These are phyloP conservation scores for Microcyclospora pomicola DNA, from an alignment of 2,329 filamentous ascomycete genomes.

Conservation along the genomic window DNA sequence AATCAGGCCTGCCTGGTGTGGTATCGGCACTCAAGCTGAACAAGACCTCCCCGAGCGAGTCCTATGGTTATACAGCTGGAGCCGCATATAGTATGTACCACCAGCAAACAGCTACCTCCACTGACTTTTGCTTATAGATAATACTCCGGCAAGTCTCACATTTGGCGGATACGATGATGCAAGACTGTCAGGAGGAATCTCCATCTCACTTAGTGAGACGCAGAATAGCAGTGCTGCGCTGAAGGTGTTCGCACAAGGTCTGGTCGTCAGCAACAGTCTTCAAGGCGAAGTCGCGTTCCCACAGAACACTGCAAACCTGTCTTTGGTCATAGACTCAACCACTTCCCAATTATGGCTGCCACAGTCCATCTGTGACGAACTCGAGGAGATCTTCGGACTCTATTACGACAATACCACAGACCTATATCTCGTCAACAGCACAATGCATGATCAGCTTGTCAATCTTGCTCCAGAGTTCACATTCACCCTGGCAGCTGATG, in stretches of 20 bases:
- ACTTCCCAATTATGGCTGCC: slow-evolving; percentile 29
- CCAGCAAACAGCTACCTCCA: too few relatives aligned
- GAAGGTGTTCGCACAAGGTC: slow-evolving; percentile 2
- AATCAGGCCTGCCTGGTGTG: slow-evolving; percentile 23
- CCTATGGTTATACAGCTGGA: slow-evolving; percentile 30
- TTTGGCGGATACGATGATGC: slow-evolving; percentile 26
- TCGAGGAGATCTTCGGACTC: slow-evolving; percentile 24
- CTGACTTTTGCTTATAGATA: slow-evolving; percentile 4
- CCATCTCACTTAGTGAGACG: too few relatives aligned
- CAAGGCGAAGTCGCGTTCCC: too few relatives aligned
- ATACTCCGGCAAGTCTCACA: slow-evolving; percentile 15
- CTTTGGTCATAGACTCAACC: slow-evolving; percentile 19
- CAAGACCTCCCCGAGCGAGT: slow-evolving; percentile 21
- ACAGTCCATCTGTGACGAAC: slow-evolving; percentile 17
- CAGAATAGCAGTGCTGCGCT: slow-evolving; percentile 1
- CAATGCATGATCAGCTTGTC: slow-evolving; percentile 19
- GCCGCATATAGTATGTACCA: slow-evolving; percentile 11
- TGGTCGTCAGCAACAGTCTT: background rate
- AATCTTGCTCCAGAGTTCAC: slow-evolving; percentile 17
- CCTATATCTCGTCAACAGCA: slow-evolving; percentile 25
- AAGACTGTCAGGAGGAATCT: background rate
- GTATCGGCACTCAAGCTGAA: slow-evolving; percentile 11
- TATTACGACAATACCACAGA: slow-evolving; percentile 20
- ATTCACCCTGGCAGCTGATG: slow-evolving; percentile 21
- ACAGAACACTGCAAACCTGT: background rate